A percentile compares a stretch with the other conserved stretches of the same genome.
These are phyloP conservation scores for Hypomontagnella submonticulosa DNA, from an alignment of 495 filamentous ascomycete species.

Conservation along the genomic window DNA sequence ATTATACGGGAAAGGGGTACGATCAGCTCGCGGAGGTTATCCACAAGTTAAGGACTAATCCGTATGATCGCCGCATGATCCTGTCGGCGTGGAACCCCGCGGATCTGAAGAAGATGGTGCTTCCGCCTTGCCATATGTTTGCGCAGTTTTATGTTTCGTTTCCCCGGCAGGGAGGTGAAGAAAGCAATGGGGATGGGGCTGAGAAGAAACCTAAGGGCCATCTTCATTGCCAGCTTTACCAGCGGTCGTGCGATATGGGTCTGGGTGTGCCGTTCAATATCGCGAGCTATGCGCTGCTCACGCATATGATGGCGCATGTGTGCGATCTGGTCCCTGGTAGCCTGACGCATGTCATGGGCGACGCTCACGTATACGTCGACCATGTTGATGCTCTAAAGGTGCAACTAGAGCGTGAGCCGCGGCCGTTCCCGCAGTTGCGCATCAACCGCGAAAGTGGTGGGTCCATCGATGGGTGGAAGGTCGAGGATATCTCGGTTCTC, in stretches of 20 bases:
- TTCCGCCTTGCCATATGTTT: conserved; percentile 99
- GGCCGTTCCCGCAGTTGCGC: conserved; percentile 80
- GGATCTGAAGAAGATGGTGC: conserved; percentile 87
- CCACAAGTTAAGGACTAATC: conserved; percentile 79
- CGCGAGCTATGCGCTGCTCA: conserved; percentile 89
- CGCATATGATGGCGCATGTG: conserved; percentile 91
- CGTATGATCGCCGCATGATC: conserved; percentile 90
- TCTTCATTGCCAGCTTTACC: conserved; percentile 87
- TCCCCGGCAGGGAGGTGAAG: conserved; percentile 57
- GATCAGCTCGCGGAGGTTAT: conserved; percentile 92
- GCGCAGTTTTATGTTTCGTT: conserved; percentile 97
- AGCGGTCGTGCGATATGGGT: conserved; percentile 96
- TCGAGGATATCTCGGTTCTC: conserved; percentile 87
- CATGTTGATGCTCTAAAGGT: conserved; percentile 86
- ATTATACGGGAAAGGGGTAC: conserved; percentile 89
- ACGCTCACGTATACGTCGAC: conserved; percentile 94
- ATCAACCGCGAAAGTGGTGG: conserved; percentile 73
- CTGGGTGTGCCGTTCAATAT: conserved; percentile 98
- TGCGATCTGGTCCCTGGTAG: conserved; percentile 84
- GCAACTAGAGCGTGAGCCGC: conserved; percentile 83
- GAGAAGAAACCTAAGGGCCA: conserved; percentile 64
- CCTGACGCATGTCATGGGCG: conserved; percentile 93
- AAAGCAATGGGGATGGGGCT: conserved; percentile 36
- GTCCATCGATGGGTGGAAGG: conserved; percentile 84
- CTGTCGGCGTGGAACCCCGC: conserved; percentile 92